Base-by-base conservation (phyloP, 1,139 yeast genomes). In the Suhomyces bokatorum region DNA sequence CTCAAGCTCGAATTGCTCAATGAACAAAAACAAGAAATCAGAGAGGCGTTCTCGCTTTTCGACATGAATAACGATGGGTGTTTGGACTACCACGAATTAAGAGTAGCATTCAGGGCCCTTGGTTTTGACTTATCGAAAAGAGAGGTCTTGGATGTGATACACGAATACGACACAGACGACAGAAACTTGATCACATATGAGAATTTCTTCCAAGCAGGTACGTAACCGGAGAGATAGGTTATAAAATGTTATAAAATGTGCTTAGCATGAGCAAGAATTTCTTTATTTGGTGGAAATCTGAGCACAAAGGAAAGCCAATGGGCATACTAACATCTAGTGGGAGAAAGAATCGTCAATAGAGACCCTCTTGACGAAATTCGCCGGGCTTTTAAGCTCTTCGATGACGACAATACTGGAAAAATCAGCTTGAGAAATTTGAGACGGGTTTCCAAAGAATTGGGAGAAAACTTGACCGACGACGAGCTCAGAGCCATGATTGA, bases 401-500 rank as follows among this genome's bases (percentile, higher is more conserved):
- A 93, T 56, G 93, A 87, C 46, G 97, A 90, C 54, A 77, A 77
- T 39, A 88, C 95, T 0, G 98, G 99, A 0, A 86, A 84, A 62
- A 93, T 95, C 53, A 77, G 87, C 47, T 73, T 93, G 43, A 78
- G 93, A 54, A 88, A 91, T 59, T 75, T 95, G 47, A 81, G 95
- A 64, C 78, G 95, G 49, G 96, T 93, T 1, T 95, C 98, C 14
- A 87, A 87, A 58, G 98, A 93, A 54, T 70, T 95, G 50, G 97
- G 97, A 1, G 99, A 95, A 64, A 87, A 86, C 57, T 71, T 95
- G 48, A 85, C 89, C 9, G 99, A 93, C 53, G 97, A 90, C 48
- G 99, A 95, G 58, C 73, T 95, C 45, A 78, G 87, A 53, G 97
- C 98, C 11, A 93, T 95, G 99, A 93, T 95, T 53, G 97, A 91